phyloP scores from a whole-genome alignment of 2,329 filamentous ascomycete genomes.

The Calycina herbarum region DNA sequence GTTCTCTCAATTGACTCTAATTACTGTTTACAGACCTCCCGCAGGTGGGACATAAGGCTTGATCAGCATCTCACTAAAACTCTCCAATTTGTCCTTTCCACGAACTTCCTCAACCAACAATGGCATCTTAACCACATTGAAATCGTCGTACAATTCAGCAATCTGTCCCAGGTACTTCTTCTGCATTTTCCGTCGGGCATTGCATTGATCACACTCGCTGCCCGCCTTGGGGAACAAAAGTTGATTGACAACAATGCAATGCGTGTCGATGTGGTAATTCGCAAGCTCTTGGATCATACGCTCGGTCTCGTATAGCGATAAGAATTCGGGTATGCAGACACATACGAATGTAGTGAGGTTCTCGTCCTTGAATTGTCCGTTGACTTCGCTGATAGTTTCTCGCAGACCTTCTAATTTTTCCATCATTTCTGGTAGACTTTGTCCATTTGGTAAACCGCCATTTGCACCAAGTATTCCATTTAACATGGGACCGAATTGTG shows the following conservation, averaged over 20 bases:
- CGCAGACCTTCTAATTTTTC: constrained; percentile 92
- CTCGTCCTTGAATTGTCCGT: constrained; percentile 96
- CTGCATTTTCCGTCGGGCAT: constrained; percentile 94
- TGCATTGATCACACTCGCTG: constrained; percentile 92
- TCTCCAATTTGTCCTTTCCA: constrained; percentile 90
- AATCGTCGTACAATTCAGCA: constrained; percentile 97
- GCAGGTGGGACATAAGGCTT: constrained; percentile 70
- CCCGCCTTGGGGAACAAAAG: constrained; percentile 86
- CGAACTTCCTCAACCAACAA: constrained; percentile 92
- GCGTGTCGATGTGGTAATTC: constrained; percentile 91
- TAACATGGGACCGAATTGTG: constrained; percentile 92
- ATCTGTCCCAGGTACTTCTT: constrained; percentile 99
- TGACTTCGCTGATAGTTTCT: constrained; percentile 92
- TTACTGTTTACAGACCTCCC: constrained; percentile 34
- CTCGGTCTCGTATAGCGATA: constrained; percentile 97
- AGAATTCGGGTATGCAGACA: constrained; percentile 96
- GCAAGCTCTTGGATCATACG: constrained; percentile 98
- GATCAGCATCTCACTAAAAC: constrained; percentile 83
- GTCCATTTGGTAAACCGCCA: constrained; percentile 78
- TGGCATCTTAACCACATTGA: constrained; percentile 99
- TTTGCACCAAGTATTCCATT: constrained; percentile 79
- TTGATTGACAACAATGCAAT: constrained; percentile 98
- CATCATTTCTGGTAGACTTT: constrained; percentile 88
- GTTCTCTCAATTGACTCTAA: not conserved
- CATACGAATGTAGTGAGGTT: constrained; percentile 96